Evolutionary conservation across 768 basidiomycete genomes (phyloP), one percentile per base, ranked within the genome.

Genomic region (Podaxis sp.): DNA sequence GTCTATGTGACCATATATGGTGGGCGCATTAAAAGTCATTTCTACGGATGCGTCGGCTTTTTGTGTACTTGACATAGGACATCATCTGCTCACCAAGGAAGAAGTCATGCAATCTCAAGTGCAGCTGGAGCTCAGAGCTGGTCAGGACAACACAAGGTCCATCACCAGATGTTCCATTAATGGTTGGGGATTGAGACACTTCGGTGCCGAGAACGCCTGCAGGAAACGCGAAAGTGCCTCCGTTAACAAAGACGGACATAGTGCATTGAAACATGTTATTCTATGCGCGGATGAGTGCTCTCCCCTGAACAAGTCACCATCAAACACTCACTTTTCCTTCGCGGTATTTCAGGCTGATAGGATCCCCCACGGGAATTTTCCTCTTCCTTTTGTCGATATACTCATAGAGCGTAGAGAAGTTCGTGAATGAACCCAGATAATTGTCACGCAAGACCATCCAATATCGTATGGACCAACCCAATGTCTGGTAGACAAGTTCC

Each of bases 371-470:
- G 11, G 85, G 83, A 1, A 83, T 66, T 0, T 83, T 82, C 56
- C 77, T 79, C 49, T 77, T 80, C 46, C 86, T 82, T 69, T 87
- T 90, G 58, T 88, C 84, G 52, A 94, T 77, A 71, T 94, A 96
- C 76, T 99, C 96, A 22, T 82, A 84, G 46, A 94, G 79, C 0
- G 93, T 97, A 2, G 89, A 88, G 68, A 96, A 98, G 67, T 96
- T 92, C 1, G 95, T 97, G 74, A 97, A 99, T 4, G 86, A 82
- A 11, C 96, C 96, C 55, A 98, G 87, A 74, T 99, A 99, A 74
- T 98, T 98, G 69, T 96, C 94, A 52, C 90, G 87, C 63, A 97
- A 70, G 44, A 89, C 86, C 87, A 99, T 91, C 66, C 96, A 82
- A 70, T 94, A 88, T 40, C 95, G 87, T 64, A 96, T 84, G 2